Conservation (phyloP, 176 grass and related monocot genomes). For the Juncus effusus region DNA sequence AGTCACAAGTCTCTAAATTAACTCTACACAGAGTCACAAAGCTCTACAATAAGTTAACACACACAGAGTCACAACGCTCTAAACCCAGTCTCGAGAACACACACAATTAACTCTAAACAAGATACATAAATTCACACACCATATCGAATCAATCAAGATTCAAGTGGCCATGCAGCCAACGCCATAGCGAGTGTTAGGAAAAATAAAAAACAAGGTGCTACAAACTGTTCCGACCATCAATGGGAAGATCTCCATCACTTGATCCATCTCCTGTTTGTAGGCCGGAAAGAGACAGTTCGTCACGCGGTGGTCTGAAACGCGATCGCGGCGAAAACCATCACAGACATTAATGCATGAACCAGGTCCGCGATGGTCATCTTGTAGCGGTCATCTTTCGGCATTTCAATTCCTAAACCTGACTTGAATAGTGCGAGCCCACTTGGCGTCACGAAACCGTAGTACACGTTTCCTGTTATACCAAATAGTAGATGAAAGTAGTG, state of each 20-base stretch:
- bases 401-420: conserved; percentile 50
- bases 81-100: too few relatives aligned
- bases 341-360: conserved; percentile 52
- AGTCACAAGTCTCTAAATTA: too few relatives aligned
- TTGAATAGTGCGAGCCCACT: conserved; percentile 47
- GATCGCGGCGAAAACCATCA: conserved; percentile 52
- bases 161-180: conserved; percentile 49
- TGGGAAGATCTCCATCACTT: conserved; percentile 70
- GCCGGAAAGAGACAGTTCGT: conserved; percentile 43
- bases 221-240: conserved; percentile 53
- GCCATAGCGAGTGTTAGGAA: conserved; percentile 57
- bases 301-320: conserved; percentile 42
- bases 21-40: too few relatives aligned
- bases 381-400: conserved; percentile 46
- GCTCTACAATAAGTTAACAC: too few relatives aligned
- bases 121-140: too few relatives aligned
- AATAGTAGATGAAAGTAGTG: neutral
- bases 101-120: too few relatives aligned
- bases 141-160: neutral
- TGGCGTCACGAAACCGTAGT: conserved; percentile 61
- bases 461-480: conserved; percentile 34
- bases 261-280: conserved; percentile 49
- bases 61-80: too few relatives aligned
- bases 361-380: conserved; percentile 47
- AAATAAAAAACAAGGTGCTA: conserved; percentile 56